These are phyloP conservation scores for Pichia paraexigua DNA, from an alignment of 805 yeast species.

Conservation along the genomic window DNA sequence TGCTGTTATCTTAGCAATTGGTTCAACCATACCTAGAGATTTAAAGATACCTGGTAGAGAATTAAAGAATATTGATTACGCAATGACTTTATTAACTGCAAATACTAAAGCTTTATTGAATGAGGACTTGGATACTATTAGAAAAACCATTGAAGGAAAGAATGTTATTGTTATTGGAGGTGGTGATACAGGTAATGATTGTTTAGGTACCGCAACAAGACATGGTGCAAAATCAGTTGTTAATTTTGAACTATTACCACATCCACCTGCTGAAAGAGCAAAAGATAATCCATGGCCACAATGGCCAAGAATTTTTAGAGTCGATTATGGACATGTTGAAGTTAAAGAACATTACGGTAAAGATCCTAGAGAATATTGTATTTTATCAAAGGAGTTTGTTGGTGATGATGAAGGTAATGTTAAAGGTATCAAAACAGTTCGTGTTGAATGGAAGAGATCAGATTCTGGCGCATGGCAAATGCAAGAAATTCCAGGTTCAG, in stretches of 20 bases:
- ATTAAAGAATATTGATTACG: constrained; percentile 81
- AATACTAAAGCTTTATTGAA: constrained; percentile 88
- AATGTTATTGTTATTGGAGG: constrained; percentile 96
- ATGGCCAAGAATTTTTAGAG: constrained; percentile 97
- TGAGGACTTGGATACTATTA: constrained; percentile 69
- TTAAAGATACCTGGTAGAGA: constrained; percentile 91
- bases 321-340: constrained; percentile 96
- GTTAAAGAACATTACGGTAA: constrained; percentile 91
- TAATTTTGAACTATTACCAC: constrained; percentile 90
- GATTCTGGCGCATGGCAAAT: constrained; percentile 98
- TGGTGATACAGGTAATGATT: constrained; percentile 99
- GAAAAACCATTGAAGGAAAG: constrained; percentile 69
- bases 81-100: constrained; percentile 82
- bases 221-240: constrained; percentile 93
- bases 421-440: constrained; percentile 88
- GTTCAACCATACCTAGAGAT: constrained; percentile 95
- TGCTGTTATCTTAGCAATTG: constrained; percentile 88
- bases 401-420: constrained; percentile 95
- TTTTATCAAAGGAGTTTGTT: constrained; percentile 89
- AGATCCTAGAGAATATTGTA: constrained; percentile 96
- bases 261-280: constrained; percentile 78
- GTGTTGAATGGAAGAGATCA: constrained; percentile 97
- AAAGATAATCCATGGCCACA: constrained; percentile 99
- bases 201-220: constrained; percentile 94
- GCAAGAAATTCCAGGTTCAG: constrained; percentile 94